Conservation (phyloP, 2,329 filamentous ascomycete species). For the Phialemonium atrogriseum region DNA sequence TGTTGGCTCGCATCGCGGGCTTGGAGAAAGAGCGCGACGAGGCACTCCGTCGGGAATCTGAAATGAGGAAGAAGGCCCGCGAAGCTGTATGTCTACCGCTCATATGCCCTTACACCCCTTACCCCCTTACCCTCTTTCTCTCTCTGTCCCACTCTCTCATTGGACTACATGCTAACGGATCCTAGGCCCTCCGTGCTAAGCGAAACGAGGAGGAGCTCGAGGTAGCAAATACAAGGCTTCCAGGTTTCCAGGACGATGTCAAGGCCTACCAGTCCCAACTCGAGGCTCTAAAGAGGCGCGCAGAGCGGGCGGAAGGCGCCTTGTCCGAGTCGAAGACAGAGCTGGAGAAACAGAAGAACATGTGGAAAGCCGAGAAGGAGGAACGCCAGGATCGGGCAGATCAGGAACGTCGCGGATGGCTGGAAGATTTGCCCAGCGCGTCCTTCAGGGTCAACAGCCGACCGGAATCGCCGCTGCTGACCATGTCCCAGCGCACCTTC, state of each 20-base stretch:
- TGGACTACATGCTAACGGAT: constrained; percentile 17
- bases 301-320: constrained; percentile 57
- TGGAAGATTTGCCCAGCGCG: constrained; percentile 36
- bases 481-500: constrained; percentile 38
- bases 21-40: constrained; percentile 92
- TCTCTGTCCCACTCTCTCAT: too few species aligned
- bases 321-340: constrained; percentile 46
- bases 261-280: constrained; percentile 50
- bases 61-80: constrained; percentile 80
- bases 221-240: constrained; percentile 53
- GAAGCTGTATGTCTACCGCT: constrained; percentile 58
- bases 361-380: constrained; percentile 29
- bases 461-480: constrained; percentile 46
- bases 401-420: constrained; percentile 39
- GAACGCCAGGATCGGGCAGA: constrained; percentile 23
- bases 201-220: constrained; percentile 79
- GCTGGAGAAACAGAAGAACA: constrained; percentile 38
- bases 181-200: constrained; percentile 53
- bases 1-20: constrained; percentile 66
- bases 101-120: not conserved
- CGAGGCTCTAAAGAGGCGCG: constrained; percentile 54
- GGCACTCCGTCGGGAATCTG: constrained; percentile 69
- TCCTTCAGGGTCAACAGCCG: constrained; percentile 38
- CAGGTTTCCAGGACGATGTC: constrained; percentile 56
- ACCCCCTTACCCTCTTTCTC: not conserved